These are phyloP conservation scores for Gracilaria domingensis DNA, from an alignment of 23 red algal species.

Conservation along the genomic window DNA sequence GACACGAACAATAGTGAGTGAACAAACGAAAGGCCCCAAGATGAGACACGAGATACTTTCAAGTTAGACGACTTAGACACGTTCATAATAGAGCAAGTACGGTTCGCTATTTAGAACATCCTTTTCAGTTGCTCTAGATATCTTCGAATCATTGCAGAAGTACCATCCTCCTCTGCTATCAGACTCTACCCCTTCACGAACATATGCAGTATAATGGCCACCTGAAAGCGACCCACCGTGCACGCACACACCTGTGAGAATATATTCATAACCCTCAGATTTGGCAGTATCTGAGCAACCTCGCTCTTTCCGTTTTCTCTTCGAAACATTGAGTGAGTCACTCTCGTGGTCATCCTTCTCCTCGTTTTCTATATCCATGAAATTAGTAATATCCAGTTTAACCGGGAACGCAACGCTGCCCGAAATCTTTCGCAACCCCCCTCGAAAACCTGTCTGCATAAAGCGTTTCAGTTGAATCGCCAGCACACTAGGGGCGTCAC, in stretches of 20 bases:
- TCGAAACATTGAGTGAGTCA: neutral
- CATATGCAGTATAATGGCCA: slow-evolving; percentile 82
- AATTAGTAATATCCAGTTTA: slow-evolving; percentile 65
- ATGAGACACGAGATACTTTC: neutral
- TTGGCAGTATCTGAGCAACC: neutral
- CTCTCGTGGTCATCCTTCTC: neutral
- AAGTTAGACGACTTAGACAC: slow-evolving; percentile 19
- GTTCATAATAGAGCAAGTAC: slow-evolving; percentile 83
- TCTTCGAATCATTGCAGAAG: slow-evolving; percentile 83
- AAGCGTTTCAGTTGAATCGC: slow-evolving; percentile 86
- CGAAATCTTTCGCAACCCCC: slow-evolving; percentile 73
- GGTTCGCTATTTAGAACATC: slow-evolving; percentile 78
- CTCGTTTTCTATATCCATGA: slow-evolving; percentile 24
- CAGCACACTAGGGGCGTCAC: slow-evolving; percentile 53
- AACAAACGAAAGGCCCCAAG: neutral
- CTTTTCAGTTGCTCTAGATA: slow-evolving; percentile 55
- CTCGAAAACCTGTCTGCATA: slow-evolving; percentile 57
- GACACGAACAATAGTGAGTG: slow-evolving; percentile 7
- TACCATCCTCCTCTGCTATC: slow-evolving; percentile 66
- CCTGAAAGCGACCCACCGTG: slow-evolving; percentile 79
- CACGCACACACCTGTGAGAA: slow-evolving; percentile 76
- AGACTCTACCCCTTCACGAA: slow-evolving; percentile 67
- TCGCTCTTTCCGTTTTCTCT: slow-evolving; percentile 31
- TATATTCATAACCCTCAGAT: slow-evolving; percentile 42
- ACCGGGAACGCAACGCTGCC: slow-evolving; percentile 79